Evolutionary conservation across 2,329 filamentous ascomycete genomes (phyloP), one percentile per base, ranked within the genome.

Genomic region (Onygenales sp.): DNA sequence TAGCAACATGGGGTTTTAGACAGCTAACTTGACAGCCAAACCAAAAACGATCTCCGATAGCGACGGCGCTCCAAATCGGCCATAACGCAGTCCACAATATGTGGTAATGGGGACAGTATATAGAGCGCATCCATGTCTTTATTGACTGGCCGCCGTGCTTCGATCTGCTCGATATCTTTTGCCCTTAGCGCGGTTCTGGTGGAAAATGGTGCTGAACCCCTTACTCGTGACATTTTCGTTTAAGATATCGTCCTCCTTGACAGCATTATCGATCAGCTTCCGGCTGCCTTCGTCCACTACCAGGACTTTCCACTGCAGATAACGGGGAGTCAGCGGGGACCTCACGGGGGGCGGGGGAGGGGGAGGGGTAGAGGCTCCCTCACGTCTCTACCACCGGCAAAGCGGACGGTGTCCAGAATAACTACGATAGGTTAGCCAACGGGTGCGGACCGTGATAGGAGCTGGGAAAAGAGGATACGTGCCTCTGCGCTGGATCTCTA

Each of bases 191-290:
- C 50, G 17, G 17, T 33, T 17, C 55, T 43, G 52, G 42, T 53
- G 45, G 55, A 50, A 59, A 46, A 53, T 42, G 59, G 51, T 59
- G 43, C 43, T 51, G 11, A 43, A 50, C 17, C 17, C 63, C 85
- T 68, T 79, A 95, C 91, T 95, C 61, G 91, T 92, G 71, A 98
- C 88, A 69, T 95, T 95, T 72, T 90, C 84, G 69, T 95, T 94
- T 73, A 98, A 85, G 61, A 98, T 94, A 65, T 96, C 89, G 81
- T 98, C 92, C 76, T 96, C 87, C 65, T 89, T 92, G 68, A 92
- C 82, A 46, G 89, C 87, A 77, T 92, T 95, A 72, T 95, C 86
- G 63, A 98, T 80, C 63, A 98, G 81, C 70, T 86, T 91, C 69
- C 85, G 85, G 68, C 89, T 91, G 54, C 77, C 79, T 61, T 88